Evolutionary conservation across 176 grass and related monocot genomes (phyloP).

Genomic region (Oryza rufipogon): DNA sequence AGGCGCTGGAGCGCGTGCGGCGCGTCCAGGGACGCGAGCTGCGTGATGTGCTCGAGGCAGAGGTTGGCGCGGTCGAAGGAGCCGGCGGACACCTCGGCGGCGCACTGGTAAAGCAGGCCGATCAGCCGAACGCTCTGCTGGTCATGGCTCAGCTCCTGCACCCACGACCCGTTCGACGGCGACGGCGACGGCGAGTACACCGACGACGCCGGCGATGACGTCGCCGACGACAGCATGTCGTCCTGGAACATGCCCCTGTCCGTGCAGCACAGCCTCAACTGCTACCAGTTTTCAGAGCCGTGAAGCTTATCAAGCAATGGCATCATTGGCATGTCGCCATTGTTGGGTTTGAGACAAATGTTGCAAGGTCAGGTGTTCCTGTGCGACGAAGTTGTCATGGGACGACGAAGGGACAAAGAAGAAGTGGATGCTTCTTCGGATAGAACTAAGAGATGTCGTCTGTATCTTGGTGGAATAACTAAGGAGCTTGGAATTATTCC

Average conservation of each 20-base stretch:
- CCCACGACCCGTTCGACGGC: constrained; percentile 35
- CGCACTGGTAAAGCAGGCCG: constrained; percentile 51
- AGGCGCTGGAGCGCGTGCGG: constrained; percentile 60
- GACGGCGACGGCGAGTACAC: constrained; percentile 48
- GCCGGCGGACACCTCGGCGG: constrained; percentile 44
- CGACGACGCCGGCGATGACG: constrained; percentile 53
- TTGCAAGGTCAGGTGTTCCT: constrained; percentile 43
- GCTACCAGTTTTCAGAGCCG: neutral
- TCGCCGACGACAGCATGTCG: constrained; percentile 46
- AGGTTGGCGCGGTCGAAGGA: constrained; percentile 49
- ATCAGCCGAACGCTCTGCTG: constrained; percentile 48
- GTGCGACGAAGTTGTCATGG: constrained; percentile 33
- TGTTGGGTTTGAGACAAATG: constrained; percentile 21
- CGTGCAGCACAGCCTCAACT: neutral
- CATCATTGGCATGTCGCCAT: neutral
- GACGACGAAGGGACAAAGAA: neutral
- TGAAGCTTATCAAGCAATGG: neutral
- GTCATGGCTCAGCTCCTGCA: constrained; percentile 49
- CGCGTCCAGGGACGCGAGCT: constrained; percentile 54
- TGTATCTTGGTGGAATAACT: constrained; percentile 50
- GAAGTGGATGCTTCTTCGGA: constrained; percentile 35
- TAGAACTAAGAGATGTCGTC: constrained; percentile 44
- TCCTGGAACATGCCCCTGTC: constrained; percentile 29
- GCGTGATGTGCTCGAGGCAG: constrained; percentile 56
- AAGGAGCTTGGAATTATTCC: constrained; percentile 38